Percentiles rank a stretch among this genome's conserved stretches.
These are phyloP conservation scores for Triadica sebifera DNA, from an alignment of 345 rosid species.

Conservation along the genomic window DNA sequence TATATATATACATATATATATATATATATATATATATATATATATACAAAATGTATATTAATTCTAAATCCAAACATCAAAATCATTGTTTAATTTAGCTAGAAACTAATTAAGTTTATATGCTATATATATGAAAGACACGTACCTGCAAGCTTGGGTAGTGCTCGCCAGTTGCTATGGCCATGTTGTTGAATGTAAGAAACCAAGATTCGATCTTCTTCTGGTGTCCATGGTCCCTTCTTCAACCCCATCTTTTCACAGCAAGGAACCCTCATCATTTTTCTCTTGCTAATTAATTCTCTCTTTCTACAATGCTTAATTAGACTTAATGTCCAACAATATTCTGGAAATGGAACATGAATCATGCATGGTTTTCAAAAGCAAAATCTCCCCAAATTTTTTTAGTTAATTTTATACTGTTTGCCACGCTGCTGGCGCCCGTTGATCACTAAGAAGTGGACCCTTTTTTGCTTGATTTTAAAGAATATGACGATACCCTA, in stretches of 20 bases:
- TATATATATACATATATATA: no score
- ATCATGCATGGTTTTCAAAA: slow-evolving; percentile 23
- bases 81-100: no score
- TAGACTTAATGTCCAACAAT: no score
- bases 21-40: no score
- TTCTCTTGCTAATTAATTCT: background rate
- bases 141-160: slow-evolving; percentile 16
- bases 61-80: no score
- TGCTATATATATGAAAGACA: no score
- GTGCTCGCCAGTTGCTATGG: slow-evolving; percentile 22
- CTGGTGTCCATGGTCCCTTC: slow-evolving; percentile 25
- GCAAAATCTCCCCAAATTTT: no score
- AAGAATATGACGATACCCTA: background rate
- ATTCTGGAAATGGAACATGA: background rate
- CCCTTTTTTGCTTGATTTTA: background rate
- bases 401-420: background rate
- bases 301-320: background rate
- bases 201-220: slow-evolving; percentile 21
- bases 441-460: background rate
- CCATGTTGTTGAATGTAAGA: slow-evolving; percentile 19
- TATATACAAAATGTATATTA: no score
- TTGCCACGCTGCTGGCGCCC: background rate
- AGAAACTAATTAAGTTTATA: no score
- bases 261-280: slow-evolving; percentile 17
- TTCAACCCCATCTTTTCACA: slow-evolving; percentile 22